Base-by-base conservation (phyloP, 2,329 filamentous ascomycete genomes). In the Phyllosticta capitalensis region DNA sequence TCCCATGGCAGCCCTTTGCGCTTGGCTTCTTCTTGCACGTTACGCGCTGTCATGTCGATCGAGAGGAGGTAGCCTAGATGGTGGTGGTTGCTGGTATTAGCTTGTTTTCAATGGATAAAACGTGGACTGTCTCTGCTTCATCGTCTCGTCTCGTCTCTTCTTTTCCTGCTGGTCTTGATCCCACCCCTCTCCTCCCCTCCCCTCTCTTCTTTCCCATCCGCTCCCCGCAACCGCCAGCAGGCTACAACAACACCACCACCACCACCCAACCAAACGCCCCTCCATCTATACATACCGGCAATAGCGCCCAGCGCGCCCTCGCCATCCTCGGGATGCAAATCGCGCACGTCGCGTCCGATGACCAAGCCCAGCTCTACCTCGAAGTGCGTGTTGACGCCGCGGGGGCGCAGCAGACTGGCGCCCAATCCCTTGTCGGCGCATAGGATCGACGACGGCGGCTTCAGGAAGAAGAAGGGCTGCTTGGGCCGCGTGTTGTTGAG, bases 401-500 rank as follows among this genome's bases (percentile, higher is more conserved):
- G 83, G 51, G 94, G 94, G 52, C 88, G 84, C 66, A 96, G 81
- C 54, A 96, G 85, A 14, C 38, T 45, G 3, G 38, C 38, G 38
- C 38, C 38, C 2, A 92, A 87, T 0, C 92, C 92, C 60, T 85
- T 82, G 26, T 84, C 83, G 0, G 90, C 90, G 21, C 88, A 81
- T 3, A 97, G 82, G 66, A 99, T 89, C 3, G 91, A 89, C 49
- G 88, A 90, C 0, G 92, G 78, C 1, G 94, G 94, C 81, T 99
- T 99, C 67, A 97, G 83, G 82, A 99, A 99, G 85, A 96, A 99
- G 78, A 99, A 97, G 24, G 94, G 94, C 75, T 96, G 91, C 74
- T 94, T 95, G 55, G 94, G 94, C 65, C 85, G 85, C 62, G 82
- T 80, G 75, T 87, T 96, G 75, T 91, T 91, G 66, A 99, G 83